A percentile compares a stretch with the other conserved stretches of the same genome.
These are phyloP conservation scores for Larix sibirica DNA, from an alignment of 83 land plant species.

Conservation along the genomic window DNA sequence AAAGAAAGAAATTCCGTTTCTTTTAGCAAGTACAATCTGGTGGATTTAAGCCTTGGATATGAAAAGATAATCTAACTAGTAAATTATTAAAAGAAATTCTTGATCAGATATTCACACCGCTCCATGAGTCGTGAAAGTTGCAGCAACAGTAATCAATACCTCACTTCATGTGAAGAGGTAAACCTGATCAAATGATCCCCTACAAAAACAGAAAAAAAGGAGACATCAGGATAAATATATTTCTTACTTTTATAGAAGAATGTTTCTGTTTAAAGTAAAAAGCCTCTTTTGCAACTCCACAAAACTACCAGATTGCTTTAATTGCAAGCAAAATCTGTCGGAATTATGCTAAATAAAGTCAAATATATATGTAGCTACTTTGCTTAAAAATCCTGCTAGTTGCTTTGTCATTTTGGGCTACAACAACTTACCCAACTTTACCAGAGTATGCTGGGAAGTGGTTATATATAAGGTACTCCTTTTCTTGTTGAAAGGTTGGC, in stretches of 20 bases:
- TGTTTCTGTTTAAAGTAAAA: not conserved
- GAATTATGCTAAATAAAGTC: not conserved
- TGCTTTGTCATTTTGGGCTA: not conserved
- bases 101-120: not conserved
- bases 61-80: not conserved
- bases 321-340: not conserved
- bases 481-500: slow-evolving; percentile 14
- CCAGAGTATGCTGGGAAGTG: not conserved
- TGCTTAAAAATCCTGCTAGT: not conserved
- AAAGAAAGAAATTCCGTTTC: not conserved
- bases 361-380: not conserved
- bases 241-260: not conserved
- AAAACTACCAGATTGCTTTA: not conserved
- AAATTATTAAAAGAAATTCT: not conserved
- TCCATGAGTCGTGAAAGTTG: not conserved
- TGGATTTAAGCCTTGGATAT: not conserved
- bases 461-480: slow-evolving; percentile 8
- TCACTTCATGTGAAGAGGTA: slow-evolving; percentile 10
- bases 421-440: slow-evolving; percentile 10
- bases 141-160: not conserved
- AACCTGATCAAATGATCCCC: slow-evolving; percentile 11
- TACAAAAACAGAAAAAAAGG: not conserved
- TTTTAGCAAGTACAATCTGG: not conserved
- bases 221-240: not conserved
- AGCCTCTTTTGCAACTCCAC: not conserved